A percentile compares a stretch with the other conserved stretches of the same genome.
These are phyloP conservation scores for Babesia microti DNA, from an alignment of 169 alveolate species.

Conservation along the genomic window DNA sequence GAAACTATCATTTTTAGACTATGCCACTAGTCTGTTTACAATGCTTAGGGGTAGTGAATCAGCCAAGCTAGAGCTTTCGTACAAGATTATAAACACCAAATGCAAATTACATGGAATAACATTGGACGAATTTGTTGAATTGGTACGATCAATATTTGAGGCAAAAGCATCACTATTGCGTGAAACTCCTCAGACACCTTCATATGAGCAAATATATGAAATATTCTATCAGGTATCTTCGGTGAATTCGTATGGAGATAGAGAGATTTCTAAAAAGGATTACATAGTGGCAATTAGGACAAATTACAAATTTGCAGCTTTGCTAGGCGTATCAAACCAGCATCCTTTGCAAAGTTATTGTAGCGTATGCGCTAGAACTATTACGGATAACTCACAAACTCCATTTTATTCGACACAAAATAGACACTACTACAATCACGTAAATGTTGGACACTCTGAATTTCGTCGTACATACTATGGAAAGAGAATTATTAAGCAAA, in stretches of 20 bases:
- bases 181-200: neutral
- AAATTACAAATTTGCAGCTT: conserved; percentile 24
- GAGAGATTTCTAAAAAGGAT: conserved; percentile 26
- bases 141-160: conserved; percentile 21
- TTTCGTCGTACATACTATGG: too few species aligned
- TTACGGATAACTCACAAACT: too few species aligned
- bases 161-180: conserved; percentile 13
- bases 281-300: conserved; percentile 23
- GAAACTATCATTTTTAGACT: conserved; percentile 57
- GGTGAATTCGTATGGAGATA: conserved; percentile 11
- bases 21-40: conserved; percentile 53
- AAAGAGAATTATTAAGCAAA: too few species aligned
- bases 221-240: conserved; percentile 16
- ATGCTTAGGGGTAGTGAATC: conserved; percentile 61
- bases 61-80: conserved; percentile 52
- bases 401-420: too few species aligned
- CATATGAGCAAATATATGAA: conserved; percentile 7
- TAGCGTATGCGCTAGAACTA: too few species aligned
- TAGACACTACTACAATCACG: too few species aligned
- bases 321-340: conserved; percentile 21
- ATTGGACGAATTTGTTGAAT: conserved; percentile 15
- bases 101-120: conserved; percentile 8
- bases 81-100: conserved; percentile 43
- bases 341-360: too few species aligned
- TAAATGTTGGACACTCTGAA: too few species aligned